Evolutionary conservation across 1,139 yeast species (phyloP).

Genomic region (Saccharomyces hybrid): DNA sequence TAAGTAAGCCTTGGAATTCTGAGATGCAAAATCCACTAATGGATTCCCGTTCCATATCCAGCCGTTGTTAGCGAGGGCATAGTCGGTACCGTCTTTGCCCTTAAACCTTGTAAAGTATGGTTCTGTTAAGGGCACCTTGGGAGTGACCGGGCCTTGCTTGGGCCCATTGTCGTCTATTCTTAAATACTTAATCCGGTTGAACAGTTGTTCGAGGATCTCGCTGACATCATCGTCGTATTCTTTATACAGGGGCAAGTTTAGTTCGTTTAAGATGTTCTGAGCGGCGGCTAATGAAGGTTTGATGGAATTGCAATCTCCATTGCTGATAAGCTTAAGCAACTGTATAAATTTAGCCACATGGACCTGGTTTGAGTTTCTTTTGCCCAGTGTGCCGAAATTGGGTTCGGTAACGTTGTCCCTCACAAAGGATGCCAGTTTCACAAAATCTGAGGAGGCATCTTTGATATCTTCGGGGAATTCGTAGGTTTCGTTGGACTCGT

Average conservation of each 20-base stretch:
- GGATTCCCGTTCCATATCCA: conserved; percentile 99
- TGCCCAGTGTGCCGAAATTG: conserved; percentile 39
- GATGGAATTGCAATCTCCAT: conserved; percentile 31
- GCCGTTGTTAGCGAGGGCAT: conserved; percentile 87
- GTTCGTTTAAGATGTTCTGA: conserved; percentile 56
- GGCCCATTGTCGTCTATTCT: conserved; percentile 80
- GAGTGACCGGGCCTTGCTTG: conserved; percentile 55
- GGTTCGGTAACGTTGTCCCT: conserved; percentile 37
- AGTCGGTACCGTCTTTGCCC: conserved; percentile 45
- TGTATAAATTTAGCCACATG: conserved; percentile 45
- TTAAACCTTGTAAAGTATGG: conserved; percentile 75
- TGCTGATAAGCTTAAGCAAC: conserved; percentile 35
- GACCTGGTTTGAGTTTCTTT: conserved; percentile 49
- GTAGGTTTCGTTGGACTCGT: conserved; percentile 8
- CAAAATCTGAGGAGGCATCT: conserved; percentile 30
- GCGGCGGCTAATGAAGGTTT: conserved; percentile 35
- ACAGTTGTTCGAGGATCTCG: conserved; percentile 58
- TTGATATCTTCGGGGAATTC: conserved; percentile 37
- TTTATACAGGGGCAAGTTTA: conserved; percentile 66
- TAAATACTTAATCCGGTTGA: conserved; percentile 65
- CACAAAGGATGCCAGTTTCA: conserved; percentile 46
- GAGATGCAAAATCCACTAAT: conserved; percentile 83
- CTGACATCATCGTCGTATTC: conserved; percentile 66
- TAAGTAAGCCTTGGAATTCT: conserved; percentile 67
- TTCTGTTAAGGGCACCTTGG: conserved; percentile 61